Percentiles rank a stretch among this genome's conserved stretches.
Conservation (phyloP, 176 grass and related monocot genomes). For the Oryza glumipatula region DNA sequence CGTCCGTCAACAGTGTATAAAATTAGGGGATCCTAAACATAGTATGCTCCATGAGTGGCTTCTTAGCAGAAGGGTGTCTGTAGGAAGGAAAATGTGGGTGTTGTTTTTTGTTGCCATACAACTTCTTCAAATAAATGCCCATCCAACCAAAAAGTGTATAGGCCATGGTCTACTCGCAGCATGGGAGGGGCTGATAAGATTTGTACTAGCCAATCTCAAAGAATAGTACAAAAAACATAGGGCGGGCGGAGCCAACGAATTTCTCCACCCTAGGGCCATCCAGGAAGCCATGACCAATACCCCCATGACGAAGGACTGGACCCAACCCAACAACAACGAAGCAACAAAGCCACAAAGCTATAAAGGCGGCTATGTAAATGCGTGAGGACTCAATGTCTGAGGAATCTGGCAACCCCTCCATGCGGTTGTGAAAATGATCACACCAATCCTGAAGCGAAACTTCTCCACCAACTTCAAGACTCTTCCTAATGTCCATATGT, state of each 20-base stretch:
- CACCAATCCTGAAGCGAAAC: too few relatives aligned
- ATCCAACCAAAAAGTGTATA: background rate
- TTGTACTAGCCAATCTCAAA: background rate
- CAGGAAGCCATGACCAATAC: background rate
- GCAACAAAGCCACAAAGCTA: background rate
- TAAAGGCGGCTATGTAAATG: too few relatives aligned
- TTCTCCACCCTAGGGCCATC: background rate
- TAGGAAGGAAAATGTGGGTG: too few relatives aligned
- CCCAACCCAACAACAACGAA: too few relatives aligned
- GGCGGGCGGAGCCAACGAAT: background rate
- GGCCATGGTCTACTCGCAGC: background rate
- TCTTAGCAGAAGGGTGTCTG: background rate
- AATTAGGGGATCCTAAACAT: background rate
- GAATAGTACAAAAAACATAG: background rate
- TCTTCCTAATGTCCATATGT: too few relatives aligned
- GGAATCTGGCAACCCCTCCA: too few relatives aligned
- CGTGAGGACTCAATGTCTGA: too few relatives aligned
- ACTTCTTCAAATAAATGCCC: background rate
- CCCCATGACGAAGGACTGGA: background rate
- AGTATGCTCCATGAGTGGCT: background rate
- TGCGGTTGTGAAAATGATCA: too few relatives aligned
- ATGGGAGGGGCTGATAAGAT: background rate
- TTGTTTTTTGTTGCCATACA: background rate
- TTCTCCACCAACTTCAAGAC: too few relatives aligned
- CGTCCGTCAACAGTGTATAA: background rate